Evolutionary conservation across 108 stramenopile species (phyloP).

Genomic region (Cyclotella atomus): DNA sequence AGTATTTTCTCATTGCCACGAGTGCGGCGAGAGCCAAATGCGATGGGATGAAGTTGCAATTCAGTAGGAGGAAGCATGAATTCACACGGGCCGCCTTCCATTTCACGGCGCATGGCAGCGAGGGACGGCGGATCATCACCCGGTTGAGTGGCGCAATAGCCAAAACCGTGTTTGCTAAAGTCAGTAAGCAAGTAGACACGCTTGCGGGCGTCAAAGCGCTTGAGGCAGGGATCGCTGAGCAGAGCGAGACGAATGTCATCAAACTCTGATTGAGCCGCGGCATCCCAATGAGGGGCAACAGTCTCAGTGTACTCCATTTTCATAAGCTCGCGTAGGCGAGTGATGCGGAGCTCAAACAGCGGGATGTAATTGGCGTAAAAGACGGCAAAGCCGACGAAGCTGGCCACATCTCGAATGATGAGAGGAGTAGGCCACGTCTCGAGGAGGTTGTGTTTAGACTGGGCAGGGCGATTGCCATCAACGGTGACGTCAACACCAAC

Average conservation of each 20-base stretch:
- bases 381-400: slow-evolving; percentile 12
- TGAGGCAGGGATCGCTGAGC: slow-evolving; percentile 16
- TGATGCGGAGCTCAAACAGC: slow-evolving; percentile 4
- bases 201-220: background rate
- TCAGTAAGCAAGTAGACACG: slow-evolving; percentile 11
- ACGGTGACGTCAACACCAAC: slow-evolving; percentile 19
- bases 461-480: slow-evolving; percentile 18
- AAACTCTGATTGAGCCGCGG: background rate
- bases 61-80: slow-evolving; percentile 1
- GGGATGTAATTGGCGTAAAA: slow-evolving; percentile 22
- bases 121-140: slow-evolving; percentile 4
- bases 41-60: slow-evolving; percentile 20
- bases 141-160: slow-evolving; percentile 5
- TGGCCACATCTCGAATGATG: slow-evolving; percentile 12
- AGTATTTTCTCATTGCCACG: slow-evolving; percentile 10
- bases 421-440: background rate
- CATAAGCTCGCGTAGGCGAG: background rate
- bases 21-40: slow-evolving; percentile 8
- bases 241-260: slow-evolving; percentile 3
- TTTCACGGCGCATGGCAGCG: background rate
- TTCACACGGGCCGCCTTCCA: background rate
- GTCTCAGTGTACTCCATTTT: background rate
- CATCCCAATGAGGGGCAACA: background rate
- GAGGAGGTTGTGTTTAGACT: slow-evolving; percentile 10
- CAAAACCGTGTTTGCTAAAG: slow-evolving; percentile 14